A percentile compares a stretch with the other conserved stretches of the same genome.
Conservation (phyloP, 768 basidiomycete genomes). For the Mycena filopes region DNA sequence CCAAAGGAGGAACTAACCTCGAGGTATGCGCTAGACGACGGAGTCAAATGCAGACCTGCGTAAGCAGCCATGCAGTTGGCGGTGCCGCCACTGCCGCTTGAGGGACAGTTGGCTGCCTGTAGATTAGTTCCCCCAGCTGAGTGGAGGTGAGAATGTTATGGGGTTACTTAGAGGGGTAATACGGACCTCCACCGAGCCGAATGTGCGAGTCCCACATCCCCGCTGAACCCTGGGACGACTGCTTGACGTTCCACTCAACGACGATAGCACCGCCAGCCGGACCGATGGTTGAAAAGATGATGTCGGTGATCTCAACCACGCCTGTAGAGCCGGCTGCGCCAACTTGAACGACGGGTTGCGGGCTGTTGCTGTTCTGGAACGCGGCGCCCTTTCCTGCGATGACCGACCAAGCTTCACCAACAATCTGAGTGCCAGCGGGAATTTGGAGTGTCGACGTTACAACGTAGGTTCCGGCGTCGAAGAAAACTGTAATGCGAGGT, state of each 20-base stretch:
- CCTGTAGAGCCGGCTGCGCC: conserved; percentile 61
- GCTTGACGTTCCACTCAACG: conserved; percentile 73
- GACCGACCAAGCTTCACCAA: conserved; percentile 71
- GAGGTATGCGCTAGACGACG: conserved; percentile 64
- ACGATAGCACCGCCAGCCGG: conserved; percentile 68
- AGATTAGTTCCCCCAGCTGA: conserved; percentile 66
- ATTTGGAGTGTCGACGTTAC: conserved; percentile 66
- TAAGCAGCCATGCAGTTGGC: conserved; percentile 71
- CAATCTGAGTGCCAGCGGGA: conserved; percentile 66
- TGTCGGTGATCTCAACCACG: conserved; percentile 69
- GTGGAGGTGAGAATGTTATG: conserved; percentile 5
- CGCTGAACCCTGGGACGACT: conserved; percentile 66
- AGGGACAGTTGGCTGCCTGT: conserved; percentile 56
- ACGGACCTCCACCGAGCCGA: conserved; percentile 52
- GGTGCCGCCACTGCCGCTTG: conserved; percentile 51
- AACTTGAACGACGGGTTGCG: conserved; percentile 58
- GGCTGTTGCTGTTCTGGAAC: conserved; percentile 57
- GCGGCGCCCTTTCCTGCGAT: conserved; percentile 60
- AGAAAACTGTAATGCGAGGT: conserved; percentile 59
- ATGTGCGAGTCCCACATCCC: conserved; percentile 72
- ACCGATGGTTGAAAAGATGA: conserved; percentile 69
- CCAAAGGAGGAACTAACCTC: conserved; percentile 65
- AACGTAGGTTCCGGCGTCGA: conserved; percentile 77
- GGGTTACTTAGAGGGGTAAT: too few species aligned
- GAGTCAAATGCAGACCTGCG: conserved; percentile 69